Base-by-base conservation (phyloP, 257 asterid genomes). In the Prunella vulgaris region DNA sequence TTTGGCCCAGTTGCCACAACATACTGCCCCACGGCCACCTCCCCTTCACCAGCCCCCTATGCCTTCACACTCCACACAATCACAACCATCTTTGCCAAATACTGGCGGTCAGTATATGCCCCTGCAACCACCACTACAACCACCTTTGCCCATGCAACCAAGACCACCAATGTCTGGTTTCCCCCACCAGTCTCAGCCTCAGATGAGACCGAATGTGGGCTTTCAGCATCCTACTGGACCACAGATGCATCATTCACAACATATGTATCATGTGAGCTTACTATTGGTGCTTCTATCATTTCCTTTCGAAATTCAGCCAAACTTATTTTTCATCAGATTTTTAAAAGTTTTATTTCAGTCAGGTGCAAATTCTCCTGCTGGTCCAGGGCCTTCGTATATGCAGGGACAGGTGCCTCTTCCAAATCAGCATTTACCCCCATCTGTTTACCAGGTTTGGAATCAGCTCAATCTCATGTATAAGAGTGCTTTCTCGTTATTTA, bases 201-300 rank as follows among this genome's bases (percentile, higher is more conserved):
- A 88, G 71, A 78, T 82, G 86, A 96, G 96, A 18, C 80, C 81
- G 24, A 87, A 77, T 72, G 24, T 81, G 74, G 90, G 96, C 71
- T 90, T 79, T 73, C 95, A 82, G 73, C 97, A 90, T 62, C 79
- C 90, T 70, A 80, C 87, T 66, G 86, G 88, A 65, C 85, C 82
- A 15, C 99, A 86, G 83, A 66, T 84, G 82, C 96, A 85, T 74
- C 95, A 82, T 84, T 83, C 96, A 5, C 97, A 89, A 76, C 91
- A 88, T 60, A 64, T 79, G 69, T 94, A 83, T 80, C 96, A 88
- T 81, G 97, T 91, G 85, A 87, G 95, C 70, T 78, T 62, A 54
- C 61, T 68, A 18, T 37, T 30, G 57, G 40, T 22, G n/a, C 44
- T 72, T 49, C 12, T 49, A 17, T 0, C 61, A 14, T 30, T 33